Base-by-base conservation (phyloP, 805 yeast genomes). In the Wickerhamiella australiensis region DNA sequence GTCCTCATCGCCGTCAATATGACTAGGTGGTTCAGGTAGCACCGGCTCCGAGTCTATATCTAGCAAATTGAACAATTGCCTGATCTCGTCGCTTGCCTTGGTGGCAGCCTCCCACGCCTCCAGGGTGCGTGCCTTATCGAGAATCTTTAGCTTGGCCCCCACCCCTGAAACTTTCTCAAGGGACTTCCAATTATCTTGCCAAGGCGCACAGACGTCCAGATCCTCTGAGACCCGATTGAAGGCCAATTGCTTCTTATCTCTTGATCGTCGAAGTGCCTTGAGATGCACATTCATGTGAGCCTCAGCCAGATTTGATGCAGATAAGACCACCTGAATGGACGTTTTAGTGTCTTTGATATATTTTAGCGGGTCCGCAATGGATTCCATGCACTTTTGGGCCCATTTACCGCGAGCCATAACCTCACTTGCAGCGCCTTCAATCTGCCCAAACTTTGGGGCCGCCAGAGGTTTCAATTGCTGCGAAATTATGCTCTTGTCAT, bases 401-500 rank as follows among this genome's bases (percentile, higher is more conserved):
- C 51, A 49, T 18, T 42, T 13, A 6, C 42, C 42, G 15, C 25
- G 36, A 7, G 37, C 36, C 15, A 22, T 26, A 18, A 29, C 5
- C 3, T 13, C 36, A 21, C 17, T 26, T 7, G 37, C 15, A 11
- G 29, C 9, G 9, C 12, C 6, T 5, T 27, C 46, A n/a, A 31
- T 31, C 15, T 25, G n/a, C 5, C 21, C 26, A 15, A 27, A 42
- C 8, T 42, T n/a, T 11, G 37, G 46, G 11, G 15, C 25, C 5
- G 22, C 17, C 8, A 7, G 23, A 13, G 36, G 15, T 3, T 11
- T 42, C 18, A 27, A 18, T 18, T 27, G 23, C 23, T 29, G 15
- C 7, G 15, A 27, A 31, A 59, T 50, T 13, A 54, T 47, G 8
- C 52, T 50, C 27, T 51, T 54, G 45, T 61, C 65, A 49, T 56